Evolutionary conservation across 208 protist species (phyloP).

Genomic region (Crithidia expoeki): DNA sequence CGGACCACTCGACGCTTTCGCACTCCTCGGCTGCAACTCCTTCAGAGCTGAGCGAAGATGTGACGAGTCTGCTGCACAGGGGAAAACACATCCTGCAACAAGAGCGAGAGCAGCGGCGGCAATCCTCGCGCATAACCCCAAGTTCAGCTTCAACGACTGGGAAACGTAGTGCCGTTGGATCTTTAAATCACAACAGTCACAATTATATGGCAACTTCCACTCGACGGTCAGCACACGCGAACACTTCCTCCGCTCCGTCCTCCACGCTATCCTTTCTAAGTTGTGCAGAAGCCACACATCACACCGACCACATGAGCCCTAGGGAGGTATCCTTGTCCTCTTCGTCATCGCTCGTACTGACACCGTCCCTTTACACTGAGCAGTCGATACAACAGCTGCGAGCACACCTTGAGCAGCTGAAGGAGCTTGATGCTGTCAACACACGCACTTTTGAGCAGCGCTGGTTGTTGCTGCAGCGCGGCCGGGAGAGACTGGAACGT

Average conservation of each 20-base stretch:
- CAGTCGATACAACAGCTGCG: constrained; percentile 27
- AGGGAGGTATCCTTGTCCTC: too few species aligned
- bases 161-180: too few species aligned
- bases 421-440: constrained; percentile 25
- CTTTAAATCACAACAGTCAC: too few species aligned
- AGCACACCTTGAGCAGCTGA: constrained; percentile 23
- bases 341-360: not conserved
- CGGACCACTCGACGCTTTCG: not conserved
- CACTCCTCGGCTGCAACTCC: not conserved
- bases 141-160: not conserved
- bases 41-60: constrained; percentile 21
- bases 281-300: too few species aligned
- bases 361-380: not conserved
- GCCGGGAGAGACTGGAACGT: constrained; percentile 15
- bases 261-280: too few species aligned
- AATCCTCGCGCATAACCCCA: not conserved
- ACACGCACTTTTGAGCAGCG: constrained; percentile 19
- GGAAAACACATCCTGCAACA: constrained; percentile 15
- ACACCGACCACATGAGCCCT: too few species aligned
- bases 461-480: constrained; percentile 21
- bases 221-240: too few species aligned
- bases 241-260: too few species aligned
- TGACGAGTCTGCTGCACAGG: constrained; percentile 21
- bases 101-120: constrained; percentile 24
- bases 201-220: too few species aligned